Base-by-base conservation (phyloP, 2,329 filamentous ascomycete genomes). In the Alternaria hordeiaustralica region DNA sequence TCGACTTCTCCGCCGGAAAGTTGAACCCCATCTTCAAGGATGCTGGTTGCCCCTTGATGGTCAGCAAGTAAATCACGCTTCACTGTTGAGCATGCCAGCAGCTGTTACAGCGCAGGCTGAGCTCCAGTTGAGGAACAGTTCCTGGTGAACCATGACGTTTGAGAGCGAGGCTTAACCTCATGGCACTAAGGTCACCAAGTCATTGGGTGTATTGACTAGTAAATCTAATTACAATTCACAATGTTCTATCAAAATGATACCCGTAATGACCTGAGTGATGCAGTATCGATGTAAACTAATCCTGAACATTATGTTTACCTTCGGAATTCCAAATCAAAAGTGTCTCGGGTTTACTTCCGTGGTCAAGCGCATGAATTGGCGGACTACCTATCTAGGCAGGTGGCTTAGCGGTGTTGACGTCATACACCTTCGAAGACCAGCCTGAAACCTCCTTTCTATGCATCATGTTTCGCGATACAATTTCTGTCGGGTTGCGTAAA, bases 21-120 rank as follows among this genome's bases (percentile, higher is more conserved):
- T 50, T 75, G 26, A 74, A 74, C 45, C 72, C 71, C 0, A 54
- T 68, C 6, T 75, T 75, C 58, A 49, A 65, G 61, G 73, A 72
- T 13, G 49, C 71, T 56, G 51, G 82, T 81, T 51, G 96, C 80
- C 59, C 61, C 9, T 18, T 53, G 20, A 53, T 23, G 49, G 30
- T 53, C 9, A n/a, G 20, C 30, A 36, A 53, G 36, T 2, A 21
- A 23, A 53, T 10, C 30, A 41, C 20, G 20, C 15, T 13, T 36
- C 4, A 15, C n/a, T 21, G 28, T 53, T 13, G 20, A 36, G 6
- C 15, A 41, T 15, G 6, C 18, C 15, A 36, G 20, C 15, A 15
- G 30, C 20, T n/a, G 20, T 53, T 11, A 41, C 30, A 25, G 18
- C 3, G 49, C 49, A 36, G 13, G 15, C 4, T 15, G 13, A 41